Percentiles rank a stretch among this genome's conserved stretches.
These are phyloP conservation scores for Amaranthus cruentus DNA, from an alignment of 148 eudicot genomes.

Conservation along the genomic window DNA sequence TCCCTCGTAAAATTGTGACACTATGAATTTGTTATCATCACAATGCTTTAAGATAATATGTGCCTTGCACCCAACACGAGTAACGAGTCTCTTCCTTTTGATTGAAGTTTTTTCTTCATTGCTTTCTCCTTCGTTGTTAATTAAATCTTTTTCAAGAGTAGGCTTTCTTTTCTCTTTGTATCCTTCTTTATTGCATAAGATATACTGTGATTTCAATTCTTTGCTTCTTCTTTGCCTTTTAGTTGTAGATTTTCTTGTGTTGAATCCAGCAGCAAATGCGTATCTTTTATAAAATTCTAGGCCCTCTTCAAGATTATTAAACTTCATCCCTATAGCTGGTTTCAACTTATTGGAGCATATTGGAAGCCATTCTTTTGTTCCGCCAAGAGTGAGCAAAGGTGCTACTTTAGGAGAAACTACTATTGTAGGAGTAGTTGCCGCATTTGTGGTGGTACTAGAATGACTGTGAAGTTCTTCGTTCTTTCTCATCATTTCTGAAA, in stretches of 20 bases:
- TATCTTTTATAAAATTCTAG: not conserved
- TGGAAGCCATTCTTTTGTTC: not conserved
- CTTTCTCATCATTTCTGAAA: too few species aligned
- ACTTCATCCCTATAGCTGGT: not conserved
- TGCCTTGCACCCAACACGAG: not conserved
- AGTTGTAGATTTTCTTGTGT: not conserved
- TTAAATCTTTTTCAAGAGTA: too few species aligned
- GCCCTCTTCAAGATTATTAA: not conserved
- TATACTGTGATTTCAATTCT: not conserved
- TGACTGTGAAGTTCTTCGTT: too few species aligned
- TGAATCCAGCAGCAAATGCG: not conserved
- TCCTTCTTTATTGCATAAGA: not conserved
- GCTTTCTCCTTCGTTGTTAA: not conserved
- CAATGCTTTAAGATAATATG: not conserved
- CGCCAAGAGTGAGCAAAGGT: not conserved
- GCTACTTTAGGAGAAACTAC: not conserved
- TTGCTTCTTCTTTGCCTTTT: too few species aligned
- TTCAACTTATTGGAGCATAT: not conserved
- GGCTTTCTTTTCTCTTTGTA: not conserved
- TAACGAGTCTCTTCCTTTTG: not conserved
- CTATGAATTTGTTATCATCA: not conserved
- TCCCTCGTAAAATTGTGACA: not conserved
- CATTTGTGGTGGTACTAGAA: too few species aligned
- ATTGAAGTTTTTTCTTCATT: not conserved
- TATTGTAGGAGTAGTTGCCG: too few species aligned